Conservation (phyloP, 2,329 filamentous ascomycete genomes). For the Paecilomyces fulvus region DNA sequence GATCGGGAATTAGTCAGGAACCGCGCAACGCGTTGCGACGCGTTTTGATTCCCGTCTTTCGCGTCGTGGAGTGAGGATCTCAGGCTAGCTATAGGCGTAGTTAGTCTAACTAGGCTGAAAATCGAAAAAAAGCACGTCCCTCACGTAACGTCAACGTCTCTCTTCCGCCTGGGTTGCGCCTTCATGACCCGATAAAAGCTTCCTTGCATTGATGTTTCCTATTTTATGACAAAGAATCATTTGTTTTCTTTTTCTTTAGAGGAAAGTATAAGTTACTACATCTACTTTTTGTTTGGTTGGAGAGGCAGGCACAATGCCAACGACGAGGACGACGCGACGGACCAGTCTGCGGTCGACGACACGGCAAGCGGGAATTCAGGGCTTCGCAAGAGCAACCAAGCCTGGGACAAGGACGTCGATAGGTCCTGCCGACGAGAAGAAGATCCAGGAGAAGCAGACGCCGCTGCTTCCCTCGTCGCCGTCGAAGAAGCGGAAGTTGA, state of each 20-base stretch:
- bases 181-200: neutral
- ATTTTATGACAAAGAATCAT: neutral
- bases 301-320: slow-evolving; percentile 19
- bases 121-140: neutral
- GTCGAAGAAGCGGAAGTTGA: slow-evolving; percentile 33
- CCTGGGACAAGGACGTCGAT: slow-evolving; percentile 16
- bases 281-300: neutral
- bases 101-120: too few species aligned
- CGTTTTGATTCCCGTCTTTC: slow-evolving; percentile 11
- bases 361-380: slow-evolving; percentile 33
- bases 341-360: slow-evolving; percentile 23
- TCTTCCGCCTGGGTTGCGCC: neutral
- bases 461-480: slow-evolving; percentile 21
- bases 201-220: neutral
- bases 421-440: slow-evolving; percentile 16
- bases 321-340: slow-evolving; percentile 9
- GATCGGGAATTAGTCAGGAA: slow-evolving; percentile 4
- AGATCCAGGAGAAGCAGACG: slow-evolving; percentile 17
- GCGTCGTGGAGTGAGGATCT: neutral
- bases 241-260: neutral
- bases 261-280: neutral
- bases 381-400: slow-evolving; percentile 39
- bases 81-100: neutral
- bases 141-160: neutral
- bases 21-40: slow-evolving; percentile 5